Conservation (phyloP, 2,329 filamentous ascomycete species). For the Ascochyta lentis region DNA sequence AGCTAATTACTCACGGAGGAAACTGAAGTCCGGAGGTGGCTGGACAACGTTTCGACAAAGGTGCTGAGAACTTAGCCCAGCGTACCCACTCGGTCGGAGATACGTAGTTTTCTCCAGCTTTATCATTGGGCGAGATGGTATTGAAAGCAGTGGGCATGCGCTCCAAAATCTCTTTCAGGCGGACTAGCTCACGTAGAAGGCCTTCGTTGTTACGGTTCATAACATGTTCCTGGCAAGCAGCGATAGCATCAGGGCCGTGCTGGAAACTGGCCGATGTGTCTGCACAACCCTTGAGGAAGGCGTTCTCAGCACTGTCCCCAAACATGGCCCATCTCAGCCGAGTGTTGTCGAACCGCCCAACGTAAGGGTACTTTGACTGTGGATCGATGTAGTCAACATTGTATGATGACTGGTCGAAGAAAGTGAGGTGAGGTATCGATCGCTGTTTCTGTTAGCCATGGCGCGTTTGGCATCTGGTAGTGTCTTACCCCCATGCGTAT, state of each 20-base stretch:
- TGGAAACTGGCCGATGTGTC: constrained; percentile 36
- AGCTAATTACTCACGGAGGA: constrained; percentile 15
- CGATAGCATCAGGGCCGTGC: constrained; percentile 35
- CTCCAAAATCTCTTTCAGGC: constrained; percentile 35
- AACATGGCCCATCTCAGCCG: constrained; percentile 34
- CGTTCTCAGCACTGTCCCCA: constrained; percentile 33
- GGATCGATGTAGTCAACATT: constrained; percentile 60
- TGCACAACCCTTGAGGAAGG: constrained; percentile 36
- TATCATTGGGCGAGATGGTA: constrained; percentile 30
- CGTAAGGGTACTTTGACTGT: constrained; percentile 58
- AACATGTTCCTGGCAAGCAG: constrained; percentile 35
- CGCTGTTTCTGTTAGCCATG: constrained; percentile 26
- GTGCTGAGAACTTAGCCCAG: constrained; percentile 38
- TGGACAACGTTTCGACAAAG: constrained; percentile 34
- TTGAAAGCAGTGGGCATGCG: constrained; percentile 36
- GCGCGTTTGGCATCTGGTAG: too few relatives aligned
- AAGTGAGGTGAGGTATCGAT: constrained; percentile 61
- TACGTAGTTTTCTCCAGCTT: constrained; percentile 35
- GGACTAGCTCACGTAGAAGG: constrained; percentile 31
- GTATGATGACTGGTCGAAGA: constrained; percentile 62
- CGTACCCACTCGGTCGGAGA: constrained; percentile 34
- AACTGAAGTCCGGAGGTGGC: constrained; percentile 35
- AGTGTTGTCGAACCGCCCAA: constrained; percentile 35
- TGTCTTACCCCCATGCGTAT: constrained; percentile 54
- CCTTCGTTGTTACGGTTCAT: constrained; percentile 35